Percentiles rank a stretch among this genome's conserved stretches.
phyloP scores from a whole-genome alignment of 805 yeast species.

The Candida krabiensis region DNA sequence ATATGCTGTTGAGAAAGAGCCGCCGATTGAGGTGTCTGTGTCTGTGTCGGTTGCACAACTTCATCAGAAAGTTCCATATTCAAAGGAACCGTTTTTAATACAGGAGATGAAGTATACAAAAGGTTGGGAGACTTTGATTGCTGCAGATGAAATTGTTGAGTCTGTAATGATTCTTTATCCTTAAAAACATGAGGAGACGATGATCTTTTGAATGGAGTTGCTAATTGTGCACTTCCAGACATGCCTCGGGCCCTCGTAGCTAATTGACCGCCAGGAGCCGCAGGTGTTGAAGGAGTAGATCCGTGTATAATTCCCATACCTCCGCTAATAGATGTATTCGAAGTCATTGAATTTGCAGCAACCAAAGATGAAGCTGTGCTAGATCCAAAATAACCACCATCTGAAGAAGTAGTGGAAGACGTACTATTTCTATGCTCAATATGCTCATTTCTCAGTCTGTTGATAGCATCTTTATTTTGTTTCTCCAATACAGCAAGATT shows the following conservation, averaged over 20 bases:
- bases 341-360: conserved; percentile 1
- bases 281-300: conserved; percentile 29
- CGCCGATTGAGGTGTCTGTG: conserved; percentile 4
- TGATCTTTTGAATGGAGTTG: conserved; percentile 29
- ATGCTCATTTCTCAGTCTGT: conserved; percentile 82
- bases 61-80: conserved; percentile 34
- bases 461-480: conserved; percentile 91
- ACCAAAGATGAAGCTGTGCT: conserved; percentile 5
- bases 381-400: conserved; percentile 31
- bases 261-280: conserved; percentile 6
- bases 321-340: conserved; percentile 21
- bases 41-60: conserved; percentile 30
- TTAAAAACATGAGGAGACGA: conserved; percentile 32
- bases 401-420: conserved; percentile 47
- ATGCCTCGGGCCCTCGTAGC: conserved; percentile 20
- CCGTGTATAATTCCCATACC: conserved; percentile 14
- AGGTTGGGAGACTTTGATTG: conserved; percentile 22
- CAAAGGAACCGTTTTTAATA: conserved; percentile 33
- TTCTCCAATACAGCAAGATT: conserved; percentile 87
- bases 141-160: conserved; percentile 1
- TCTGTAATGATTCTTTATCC: conserved; percentile 9
- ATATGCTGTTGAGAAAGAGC: conserved; percentile 4
- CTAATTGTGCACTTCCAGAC: conserved; percentile 17
- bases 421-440: conserved; percentile 48
- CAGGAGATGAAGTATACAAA: conserved; percentile 26